These are phyloP conservation scores for Fusarium nisikadoi DNA, from an alignment of 2,329 filamentous ascomycete genomes.

Conservation along the genomic window DNA sequence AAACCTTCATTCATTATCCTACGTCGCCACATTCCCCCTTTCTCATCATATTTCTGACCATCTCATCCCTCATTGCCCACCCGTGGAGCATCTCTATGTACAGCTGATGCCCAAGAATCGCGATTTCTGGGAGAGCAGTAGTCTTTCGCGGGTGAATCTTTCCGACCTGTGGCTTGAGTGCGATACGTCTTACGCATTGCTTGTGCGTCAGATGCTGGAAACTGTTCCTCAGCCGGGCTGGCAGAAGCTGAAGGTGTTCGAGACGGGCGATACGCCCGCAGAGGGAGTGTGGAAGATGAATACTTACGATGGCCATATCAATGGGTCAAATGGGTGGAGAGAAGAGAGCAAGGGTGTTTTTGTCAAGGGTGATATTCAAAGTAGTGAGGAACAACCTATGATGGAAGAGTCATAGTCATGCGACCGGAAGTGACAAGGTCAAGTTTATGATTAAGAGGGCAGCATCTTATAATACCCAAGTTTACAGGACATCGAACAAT, in stretches of 20 bases:
- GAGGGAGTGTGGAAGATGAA: conserved; percentile 59
- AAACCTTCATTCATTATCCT: conserved; percentile 62
- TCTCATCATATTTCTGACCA: conserved; percentile 66
- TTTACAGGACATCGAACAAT: not conserved
- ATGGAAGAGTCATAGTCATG: not conserved
- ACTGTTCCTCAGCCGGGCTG: conserved; percentile 47
- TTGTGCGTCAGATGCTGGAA: conserved; percentile 55
- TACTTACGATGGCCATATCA: conserved; percentile 53
- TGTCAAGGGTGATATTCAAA: conserved; percentile 40
- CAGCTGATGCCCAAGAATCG: conserved; percentile 58
- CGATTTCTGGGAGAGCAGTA: conserved; percentile 51
- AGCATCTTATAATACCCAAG: not conserved
- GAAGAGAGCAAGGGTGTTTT: conserved; percentile 59
- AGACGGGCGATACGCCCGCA: conserved; percentile 60
- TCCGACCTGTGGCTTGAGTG: conserved; percentile 65
- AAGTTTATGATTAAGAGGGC: not conserved
- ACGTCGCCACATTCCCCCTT: conserved; percentile 75
- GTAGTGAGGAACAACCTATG: not conserved
- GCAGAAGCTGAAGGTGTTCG: conserved; percentile 58
- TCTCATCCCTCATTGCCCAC: conserved; percentile 60
- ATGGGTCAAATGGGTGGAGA: conserved; percentile 54
- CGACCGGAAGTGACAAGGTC: not conserved
- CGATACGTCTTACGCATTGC: conserved; percentile 59
- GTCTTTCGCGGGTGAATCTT: conserved; percentile 53
- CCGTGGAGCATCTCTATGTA: conserved; percentile 63